Base-by-base conservation (phyloP, 331 rosid genomes). In the Prunus yedoensis region DNA sequence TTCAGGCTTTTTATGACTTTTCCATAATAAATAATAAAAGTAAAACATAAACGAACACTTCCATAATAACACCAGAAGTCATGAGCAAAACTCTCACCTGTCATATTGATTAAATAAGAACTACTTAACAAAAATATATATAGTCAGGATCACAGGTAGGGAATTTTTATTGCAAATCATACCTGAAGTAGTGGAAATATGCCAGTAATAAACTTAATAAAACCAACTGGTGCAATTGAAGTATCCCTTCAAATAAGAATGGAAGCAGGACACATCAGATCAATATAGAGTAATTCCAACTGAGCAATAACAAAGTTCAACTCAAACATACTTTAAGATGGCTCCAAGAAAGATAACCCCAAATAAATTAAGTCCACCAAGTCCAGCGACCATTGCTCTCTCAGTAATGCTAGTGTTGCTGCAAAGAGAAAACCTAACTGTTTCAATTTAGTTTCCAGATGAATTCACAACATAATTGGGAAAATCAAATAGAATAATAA, bases 181-280 rank as follows among this genome's bases (percentile, higher is more conserved):
- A 95, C 99, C 98, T 92, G 97, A 71, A 94, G 99, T 71, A 94
- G 86, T 46, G 97, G 99, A 87, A 90, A 95, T 83, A 95, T 92
- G 81, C 91, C 93, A 0, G 87, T 69, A 2, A 88, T 91, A 80
- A 95, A 92, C 87, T 82, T 88, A 68, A 92, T 87, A 74, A 95
- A 91, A 78, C 99, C 88, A 78, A 88, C 85, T 23, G 94, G 94
- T 57, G 88, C 83, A 84, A 83, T 81, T 12, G 94, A 18, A 52
- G 81, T 71, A 67, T 95, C 99, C 85, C 99, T 90, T 76, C 74
- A 86, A 71, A 85, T 27, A 57, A 87, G 80, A 80, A 69, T 28
- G 59, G 54, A 74, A 60, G 77, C 72, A 45, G 70, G 74, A 53
- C 54, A 17, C 45, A 78, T 77, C 67, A 71, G 77, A 83, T 61